A percentile compares a stretch with the other conserved stretches of the same genome.
phyloP scores from a whole-genome alignment of 352 stramenopile genomes.

The Globisporangium apiculatum region DNA sequence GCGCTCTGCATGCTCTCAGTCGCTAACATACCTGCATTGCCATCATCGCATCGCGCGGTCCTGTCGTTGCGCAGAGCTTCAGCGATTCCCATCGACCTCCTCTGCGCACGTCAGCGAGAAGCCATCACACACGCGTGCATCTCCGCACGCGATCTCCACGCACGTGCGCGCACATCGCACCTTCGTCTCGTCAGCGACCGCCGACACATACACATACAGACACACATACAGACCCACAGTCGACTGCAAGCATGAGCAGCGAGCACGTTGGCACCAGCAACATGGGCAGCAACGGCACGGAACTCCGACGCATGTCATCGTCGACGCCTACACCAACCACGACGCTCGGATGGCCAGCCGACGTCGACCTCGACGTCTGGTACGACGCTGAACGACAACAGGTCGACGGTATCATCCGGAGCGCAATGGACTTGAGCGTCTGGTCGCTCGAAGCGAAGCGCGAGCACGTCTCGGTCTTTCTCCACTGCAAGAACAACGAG shows the following conservation, averaged over 20 bases:
- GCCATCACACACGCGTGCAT: background rate
- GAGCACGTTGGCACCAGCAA: background rate
- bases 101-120: no score
- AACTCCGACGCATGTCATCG: slow-evolving; percentile 11
- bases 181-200: no score
- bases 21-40: no score
- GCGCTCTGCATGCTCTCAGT: no score
- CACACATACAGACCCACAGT: background rate
- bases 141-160: background rate
- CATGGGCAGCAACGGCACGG: background rate
- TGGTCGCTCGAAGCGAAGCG: slow-evolving; percentile 71
- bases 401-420: slow-evolving; percentile 62
- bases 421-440: slow-evolving; percentile 58
- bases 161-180: background rate
- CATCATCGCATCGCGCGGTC: no score
- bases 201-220: background rate
- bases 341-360: slow-evolving; percentile 41
- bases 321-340: slow-evolving; percentile 14
- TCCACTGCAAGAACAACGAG: slow-evolving; percentile 82
- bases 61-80: no score
- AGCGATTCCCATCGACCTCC: no score
- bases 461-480: slow-evolving; percentile 58
- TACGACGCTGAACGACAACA: slow-evolving; percentile 67
- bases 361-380: slow-evolving; percentile 72
- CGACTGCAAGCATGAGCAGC: slow-evolving; percentile 1